Conservation (phyloP, 805 yeast species). For the Kluyveromyces dobzhanskii region DNA sequence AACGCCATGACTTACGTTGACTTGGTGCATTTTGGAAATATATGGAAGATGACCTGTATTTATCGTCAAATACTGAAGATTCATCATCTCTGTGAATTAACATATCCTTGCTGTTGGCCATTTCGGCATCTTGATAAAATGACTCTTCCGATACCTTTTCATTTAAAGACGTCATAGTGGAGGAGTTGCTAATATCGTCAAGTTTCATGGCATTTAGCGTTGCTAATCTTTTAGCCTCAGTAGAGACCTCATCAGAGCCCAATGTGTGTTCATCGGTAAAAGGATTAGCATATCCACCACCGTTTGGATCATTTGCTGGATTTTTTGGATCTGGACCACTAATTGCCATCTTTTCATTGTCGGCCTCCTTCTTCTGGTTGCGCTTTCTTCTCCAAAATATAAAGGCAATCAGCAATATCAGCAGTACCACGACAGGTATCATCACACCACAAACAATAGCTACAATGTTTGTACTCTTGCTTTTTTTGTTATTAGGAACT, state of each 20-base stretch:
- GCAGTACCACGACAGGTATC: conserved; percentile 52
- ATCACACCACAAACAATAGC: conserved; percentile 91
- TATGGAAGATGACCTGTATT: conserved; percentile 25
- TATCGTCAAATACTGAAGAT: conserved; percentile 21
- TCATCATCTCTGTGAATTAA: conserved; percentile 26
- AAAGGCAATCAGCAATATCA: conserved; percentile 41
- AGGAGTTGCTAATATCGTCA: conserved; percentile 43
- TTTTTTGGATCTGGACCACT: conserved; percentile 34
- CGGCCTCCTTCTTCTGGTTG: conserved; percentile 27
- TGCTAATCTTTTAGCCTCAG: conserved; percentile 32
- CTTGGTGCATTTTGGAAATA: conserved; percentile 28
- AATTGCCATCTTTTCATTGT: conserved; percentile 28
- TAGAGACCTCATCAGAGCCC: conserved; percentile 18
- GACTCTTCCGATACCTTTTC: conserved; percentile 22
- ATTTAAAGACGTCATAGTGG: conserved; percentile 40
- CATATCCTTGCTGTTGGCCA: conserved; percentile 34
- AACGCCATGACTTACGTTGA: conserved; percentile 53
- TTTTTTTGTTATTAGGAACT: conserved; percentile 13
- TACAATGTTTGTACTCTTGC: conserved; percentile 42
- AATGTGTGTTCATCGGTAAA: conserved; percentile 21
- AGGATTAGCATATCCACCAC: conserved; percentile 19
- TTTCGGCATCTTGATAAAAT: conserved; percentile 33
- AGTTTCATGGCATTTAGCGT: conserved; percentile 45
- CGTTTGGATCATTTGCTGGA: conserved; percentile 29
- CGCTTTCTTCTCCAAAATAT: conserved; percentile 49